phyloP scores from a whole-genome alignment of 371 early-diverging fungal species.

The Mortierella sp. region DNA sequence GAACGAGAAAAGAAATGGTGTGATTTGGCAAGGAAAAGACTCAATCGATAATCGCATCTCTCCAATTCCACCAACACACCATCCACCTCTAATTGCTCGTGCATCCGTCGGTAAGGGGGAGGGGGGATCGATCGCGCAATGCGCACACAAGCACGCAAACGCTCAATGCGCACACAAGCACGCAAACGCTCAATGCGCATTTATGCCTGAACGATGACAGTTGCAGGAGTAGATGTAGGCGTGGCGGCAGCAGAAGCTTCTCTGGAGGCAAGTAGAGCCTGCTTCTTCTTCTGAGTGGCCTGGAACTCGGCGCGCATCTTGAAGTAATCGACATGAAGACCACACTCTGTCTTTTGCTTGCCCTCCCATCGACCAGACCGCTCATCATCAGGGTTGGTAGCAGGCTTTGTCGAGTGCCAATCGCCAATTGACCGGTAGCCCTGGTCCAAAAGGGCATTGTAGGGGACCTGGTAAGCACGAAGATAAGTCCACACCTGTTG shows the following conservation, averaged over 20 bases:
- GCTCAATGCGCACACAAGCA: neutral
- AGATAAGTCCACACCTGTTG: slow-evolving; percentile 90
- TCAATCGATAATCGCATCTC: slow-evolving; percentile 13
- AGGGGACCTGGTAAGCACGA: slow-evolving; percentile 90
- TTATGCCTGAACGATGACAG: neutral
- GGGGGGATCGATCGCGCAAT: slow-evolving; percentile 4
- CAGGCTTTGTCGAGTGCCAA: slow-evolving; percentile 90
- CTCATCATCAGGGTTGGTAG: slow-evolving; percentile 79
- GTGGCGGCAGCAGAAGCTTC: neutral
- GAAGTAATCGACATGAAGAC: slow-evolving; percentile 96
- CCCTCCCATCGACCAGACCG: slow-evolving; percentile 94
- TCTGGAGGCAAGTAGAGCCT: slow-evolving; percentile 34
- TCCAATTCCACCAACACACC: neutral
- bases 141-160: neutral
- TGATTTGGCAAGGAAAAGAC: neutral
- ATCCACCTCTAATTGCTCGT: neutral
- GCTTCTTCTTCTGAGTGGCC: slow-evolving; percentile 63
- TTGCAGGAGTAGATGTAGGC: neutral
- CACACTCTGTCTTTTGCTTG: slow-evolving; percentile 93
- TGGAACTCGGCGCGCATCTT: slow-evolving; percentile 82
- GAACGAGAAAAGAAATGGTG: slow-evolving; percentile 4
- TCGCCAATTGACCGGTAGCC: slow-evolving; percentile 96
- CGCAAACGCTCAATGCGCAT: neutral
- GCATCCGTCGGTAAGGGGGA: neutral
- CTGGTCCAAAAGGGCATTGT: slow-evolving; percentile 90